These are phyloP conservation scores for Mycosphaerella arachidis DNA, from an alignment of 2,329 filamentous ascomycete species.

Conservation along the genomic window DNA sequence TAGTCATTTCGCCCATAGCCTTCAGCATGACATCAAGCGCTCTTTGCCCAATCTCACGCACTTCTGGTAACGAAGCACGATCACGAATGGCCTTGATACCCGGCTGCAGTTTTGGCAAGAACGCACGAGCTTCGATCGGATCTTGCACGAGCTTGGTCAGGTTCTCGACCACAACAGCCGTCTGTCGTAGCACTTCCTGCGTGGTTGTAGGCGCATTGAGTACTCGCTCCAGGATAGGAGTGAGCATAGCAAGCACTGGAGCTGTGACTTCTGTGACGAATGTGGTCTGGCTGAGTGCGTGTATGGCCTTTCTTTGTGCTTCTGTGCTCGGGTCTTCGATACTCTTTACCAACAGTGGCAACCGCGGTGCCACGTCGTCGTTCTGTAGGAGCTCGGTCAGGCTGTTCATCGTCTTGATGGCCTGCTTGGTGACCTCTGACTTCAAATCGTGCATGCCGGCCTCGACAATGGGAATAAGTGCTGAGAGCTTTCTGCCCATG, in stretches of 20 bases:
- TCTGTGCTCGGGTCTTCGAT: constrained; percentile 92
- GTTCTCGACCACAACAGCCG: constrained; percentile 95
- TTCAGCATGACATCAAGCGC: constrained; percentile 85
- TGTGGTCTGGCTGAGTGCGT: constrained; percentile 94
- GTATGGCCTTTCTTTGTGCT: constrained; percentile 90
- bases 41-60: constrained; percentile 80
- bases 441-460: constrained; percentile 96
- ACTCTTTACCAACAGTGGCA: constrained; percentile 85
- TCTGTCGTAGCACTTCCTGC: constrained; percentile 92
- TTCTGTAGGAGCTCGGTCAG: constrained; percentile 88
- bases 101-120: constrained; percentile 89
- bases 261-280: constrained; percentile 96
- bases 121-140: constrained; percentile 88
- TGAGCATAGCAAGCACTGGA: constrained; percentile 88
- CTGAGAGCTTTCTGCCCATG: constrained; percentile 83
- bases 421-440: constrained; percentile 76
- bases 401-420: constrained; percentile 86
- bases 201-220: constrained; percentile 86
- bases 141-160: constrained; percentile 96
- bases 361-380: constrained; percentile 89
- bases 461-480: constrained; percentile 86
- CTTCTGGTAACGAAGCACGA: constrained; percentile 87
- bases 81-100: constrained; percentile 87
- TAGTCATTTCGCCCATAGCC: constrained; percentile 69
- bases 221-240: constrained; percentile 87